These are phyloP conservation scores for Entelexis sorbosivorans DNA, from an alignment of 1,139 yeast genomes.

Conservation along the genomic window DNA sequence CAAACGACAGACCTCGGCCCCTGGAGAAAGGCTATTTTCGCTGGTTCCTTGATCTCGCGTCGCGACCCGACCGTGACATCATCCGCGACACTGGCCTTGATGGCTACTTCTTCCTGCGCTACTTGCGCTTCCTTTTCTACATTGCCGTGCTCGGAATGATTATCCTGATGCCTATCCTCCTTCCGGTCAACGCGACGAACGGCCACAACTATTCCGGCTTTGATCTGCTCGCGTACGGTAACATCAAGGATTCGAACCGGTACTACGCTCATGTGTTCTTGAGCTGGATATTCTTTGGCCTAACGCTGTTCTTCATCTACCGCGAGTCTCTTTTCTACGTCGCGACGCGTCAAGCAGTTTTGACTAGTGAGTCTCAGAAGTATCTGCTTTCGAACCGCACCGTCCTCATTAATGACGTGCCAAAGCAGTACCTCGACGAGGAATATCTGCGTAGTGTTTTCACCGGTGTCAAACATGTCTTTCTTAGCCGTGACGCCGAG, in stretches of 20 bases:
- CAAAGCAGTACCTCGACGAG: conserved; percentile 52
- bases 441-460: conserved; percentile 49
- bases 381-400: conserved; percentile 64
- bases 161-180: conserved; percentile 60
- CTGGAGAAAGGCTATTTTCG: conserved; percentile 27
- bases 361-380: conserved; percentile 72
- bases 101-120: conserved; percentile 79
- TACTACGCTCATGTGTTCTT: conserved; percentile 80
- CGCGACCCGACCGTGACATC: conserved; percentile 53
- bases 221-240: conserved; percentile 68
- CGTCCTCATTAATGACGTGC: conserved; percentile 69
- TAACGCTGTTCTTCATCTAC: conserved; percentile 33
- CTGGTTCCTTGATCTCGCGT: conserved; percentile 32
- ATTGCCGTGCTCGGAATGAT: conserved; percentile 55
- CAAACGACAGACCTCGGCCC: conserved; percentile 32
- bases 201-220: conserved; percentile 55
- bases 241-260: conserved; percentile 50
- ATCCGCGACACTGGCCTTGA: conserved; percentile 77
- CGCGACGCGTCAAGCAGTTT: conserved; percentile 67
- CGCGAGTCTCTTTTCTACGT: conserved; percentile 73
- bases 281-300: conserved; percentile 33
- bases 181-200: conserved; percentile 81
- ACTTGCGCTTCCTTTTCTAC: conserved; percentile 50
- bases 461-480: conserved; percentile 62
- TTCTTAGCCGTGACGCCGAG: conserved; percentile 59